Conservation (phyloP, 441 rosid genomes). For the Corymbia calophylla region DNA sequence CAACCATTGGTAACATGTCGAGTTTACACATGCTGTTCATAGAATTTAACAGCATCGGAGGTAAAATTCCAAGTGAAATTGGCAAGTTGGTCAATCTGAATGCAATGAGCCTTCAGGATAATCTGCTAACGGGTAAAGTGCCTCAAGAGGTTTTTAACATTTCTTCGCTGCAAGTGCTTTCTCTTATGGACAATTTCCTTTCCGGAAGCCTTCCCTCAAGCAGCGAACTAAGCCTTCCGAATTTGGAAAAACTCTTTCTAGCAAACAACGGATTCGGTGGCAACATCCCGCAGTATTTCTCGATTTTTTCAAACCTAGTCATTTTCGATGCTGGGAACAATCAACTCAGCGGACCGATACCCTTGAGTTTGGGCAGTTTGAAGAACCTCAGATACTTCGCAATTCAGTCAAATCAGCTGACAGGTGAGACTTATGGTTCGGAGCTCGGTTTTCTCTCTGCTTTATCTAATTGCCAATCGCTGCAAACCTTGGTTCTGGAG, state of each 20-base stretch:
- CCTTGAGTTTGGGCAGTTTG: neutral
- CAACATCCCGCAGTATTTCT: too few relatives aligned
- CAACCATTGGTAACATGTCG: neutral
- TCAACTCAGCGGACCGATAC: neutral
- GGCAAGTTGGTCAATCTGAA: neutral
- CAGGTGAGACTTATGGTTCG: too few relatives aligned
- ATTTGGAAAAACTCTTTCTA: neutral
- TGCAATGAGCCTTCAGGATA: rapidly evolving
- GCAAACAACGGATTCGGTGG: too few relatives aligned
- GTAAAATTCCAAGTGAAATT: neutral
- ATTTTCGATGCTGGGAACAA: neutral
- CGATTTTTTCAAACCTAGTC: too few relatives aligned
- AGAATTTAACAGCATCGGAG: neutral
- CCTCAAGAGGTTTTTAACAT: neutral
- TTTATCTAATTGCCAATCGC: too few relatives aligned
- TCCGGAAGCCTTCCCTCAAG: neutral
- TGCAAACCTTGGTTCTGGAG: too few relatives aligned
- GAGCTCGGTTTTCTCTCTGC: too few relatives aligned
- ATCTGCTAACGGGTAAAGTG: neutral
- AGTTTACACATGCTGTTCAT: rapidly evolving
- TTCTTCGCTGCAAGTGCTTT: neutral
- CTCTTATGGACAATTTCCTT: too few relatives aligned
- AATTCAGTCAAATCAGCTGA: neutral
- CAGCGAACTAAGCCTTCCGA: neutral
- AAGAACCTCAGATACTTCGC: neutral